phyloP scores from a whole-genome alignment of 805 yeast species.

The Debaryomyces tyrocola region DNA sequence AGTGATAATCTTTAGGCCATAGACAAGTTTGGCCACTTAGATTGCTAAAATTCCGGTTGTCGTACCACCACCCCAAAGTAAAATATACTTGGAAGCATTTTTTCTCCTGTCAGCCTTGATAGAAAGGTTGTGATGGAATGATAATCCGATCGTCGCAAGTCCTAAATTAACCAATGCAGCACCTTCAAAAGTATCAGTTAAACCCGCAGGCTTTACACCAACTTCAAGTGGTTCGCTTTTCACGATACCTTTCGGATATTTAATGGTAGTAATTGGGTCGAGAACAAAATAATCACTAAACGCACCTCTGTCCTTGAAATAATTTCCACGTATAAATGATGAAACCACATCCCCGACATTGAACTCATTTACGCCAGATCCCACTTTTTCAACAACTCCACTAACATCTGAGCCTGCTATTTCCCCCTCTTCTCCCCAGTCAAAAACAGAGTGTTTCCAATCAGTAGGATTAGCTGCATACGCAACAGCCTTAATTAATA shows the following conservation, averaged over 20 bases:
- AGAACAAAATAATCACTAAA: constrained; percentile 55
- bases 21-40: constrained; percentile 30
- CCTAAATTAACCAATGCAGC: constrained; percentile 63
- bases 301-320: constrained; percentile 49
- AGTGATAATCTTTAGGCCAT: constrained; percentile 29
- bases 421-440: constrained; percentile 30
- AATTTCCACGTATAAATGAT: constrained; percentile 56
- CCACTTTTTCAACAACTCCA: constrained; percentile 56
- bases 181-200: constrained; percentile 55
- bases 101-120: constrained; percentile 13
- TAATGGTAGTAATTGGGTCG: constrained; percentile 35
- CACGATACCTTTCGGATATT: constrained; percentile 17
- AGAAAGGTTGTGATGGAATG: constrained; percentile 35
- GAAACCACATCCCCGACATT: constrained; percentile 58
- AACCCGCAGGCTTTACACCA: constrained; percentile 31
- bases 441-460: constrained; percentile 52
- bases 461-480: constrained; percentile 70
- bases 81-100: constrained; percentile 16
- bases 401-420: constrained; percentile 62
- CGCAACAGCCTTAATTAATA: constrained; percentile 53
- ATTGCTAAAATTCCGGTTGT: constrained; percentile 33
- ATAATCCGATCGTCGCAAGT: constrained; percentile 49
- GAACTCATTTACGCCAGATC: constrained; percentile 37
- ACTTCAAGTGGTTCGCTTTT: constrained; percentile 17
- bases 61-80: constrained; percentile 41